These are phyloP conservation scores for Pseudogymnoascus sp. DNA, from an alignment of 2,329 filamentous ascomycete species.

Conservation along the genomic window DNA sequence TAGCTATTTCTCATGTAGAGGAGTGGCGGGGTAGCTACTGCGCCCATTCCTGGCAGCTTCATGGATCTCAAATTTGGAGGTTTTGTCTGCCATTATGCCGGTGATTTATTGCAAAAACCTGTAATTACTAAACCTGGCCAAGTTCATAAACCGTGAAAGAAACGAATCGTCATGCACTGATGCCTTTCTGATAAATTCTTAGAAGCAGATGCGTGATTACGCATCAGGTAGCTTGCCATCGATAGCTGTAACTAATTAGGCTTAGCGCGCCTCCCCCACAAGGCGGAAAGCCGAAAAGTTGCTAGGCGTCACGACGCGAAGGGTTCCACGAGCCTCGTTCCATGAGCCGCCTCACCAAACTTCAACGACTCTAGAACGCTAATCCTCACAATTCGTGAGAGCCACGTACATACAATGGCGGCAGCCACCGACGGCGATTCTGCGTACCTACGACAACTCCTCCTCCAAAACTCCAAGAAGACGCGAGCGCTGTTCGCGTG, in stretches of 20 bases:
- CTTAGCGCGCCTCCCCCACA: conserved; percentile 1
- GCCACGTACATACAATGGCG: conserved; percentile 19
- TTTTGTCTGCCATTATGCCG: conserved; percentile 25
- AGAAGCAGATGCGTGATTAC: neutral
- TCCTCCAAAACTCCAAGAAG: conserved; percentile 36
- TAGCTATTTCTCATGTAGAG: neutral
- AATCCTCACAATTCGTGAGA: neutral
- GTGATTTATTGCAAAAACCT: neutral
- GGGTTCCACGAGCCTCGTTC: conserved; percentile 13
- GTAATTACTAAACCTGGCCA: neutral
- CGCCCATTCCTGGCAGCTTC: conserved; percentile 78
- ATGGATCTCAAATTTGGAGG: conserved; percentile 72
- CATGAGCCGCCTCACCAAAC: conserved; percentile 6
- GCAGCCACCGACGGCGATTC: conserved; percentile 25
- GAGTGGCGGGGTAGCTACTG: conserved; percentile 44
- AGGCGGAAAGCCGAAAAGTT: conserved; percentile 8
- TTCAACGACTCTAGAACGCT: neutral
- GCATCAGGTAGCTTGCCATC: conserved; percentile 13
- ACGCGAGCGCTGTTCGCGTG: conserved; percentile 34
- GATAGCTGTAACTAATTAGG: neutral
- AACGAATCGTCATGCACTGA: neutral
- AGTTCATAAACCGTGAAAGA: neutral
- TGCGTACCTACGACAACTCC: conserved; percentile 30
- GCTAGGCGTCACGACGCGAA: conserved; percentile 7
- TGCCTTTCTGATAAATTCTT: conserved; percentile 3